Conservation (phyloP, 2,329 filamentous ascomycete genomes). For the Diaporthe capsici region DNA sequence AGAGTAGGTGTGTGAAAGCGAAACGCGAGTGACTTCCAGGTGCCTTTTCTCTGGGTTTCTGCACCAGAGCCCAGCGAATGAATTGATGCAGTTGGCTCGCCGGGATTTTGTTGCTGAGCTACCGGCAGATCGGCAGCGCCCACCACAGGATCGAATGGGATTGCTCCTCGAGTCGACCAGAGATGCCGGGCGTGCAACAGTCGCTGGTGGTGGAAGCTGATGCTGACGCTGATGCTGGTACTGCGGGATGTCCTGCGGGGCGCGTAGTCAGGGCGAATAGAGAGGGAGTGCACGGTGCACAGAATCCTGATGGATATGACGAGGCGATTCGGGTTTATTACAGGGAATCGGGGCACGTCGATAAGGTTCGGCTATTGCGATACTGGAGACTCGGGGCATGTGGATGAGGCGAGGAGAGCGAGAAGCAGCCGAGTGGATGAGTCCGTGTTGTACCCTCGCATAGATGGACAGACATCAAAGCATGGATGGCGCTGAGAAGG, state of each 20-base stretch:
- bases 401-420: conserved; percentile 16
- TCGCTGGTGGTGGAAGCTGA: neutral
- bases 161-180: neutral
- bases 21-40: conserved; percentile 17
- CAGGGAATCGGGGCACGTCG: neutral
- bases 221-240: neutral
- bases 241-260: neutral
- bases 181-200: neutral
- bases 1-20: conserved; percentile 4
- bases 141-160: conserved; percentile 1
- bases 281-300: neutral
- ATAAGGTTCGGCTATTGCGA: conserved; percentile 29
- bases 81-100: neutral
- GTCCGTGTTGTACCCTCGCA: neutral
- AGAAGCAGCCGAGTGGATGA: neutral
- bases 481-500: conserved; percentile 21
- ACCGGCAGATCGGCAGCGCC: conserved; percentile 18
- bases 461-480: neutral
- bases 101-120: conserved; percentile 24
- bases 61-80: neutral
- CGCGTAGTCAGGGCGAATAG: conserved; percentile 17
- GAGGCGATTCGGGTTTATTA: conserved; percentile 11
- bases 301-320: neutral
- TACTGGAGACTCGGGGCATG: neutral
- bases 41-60: neutral